A percentile compares a stretch with the other conserved stretches of the same genome.
Evolutionary conservation across 306 rosid species (phyloP).

Genomic region (Hippophae gyantsensis): DNA sequence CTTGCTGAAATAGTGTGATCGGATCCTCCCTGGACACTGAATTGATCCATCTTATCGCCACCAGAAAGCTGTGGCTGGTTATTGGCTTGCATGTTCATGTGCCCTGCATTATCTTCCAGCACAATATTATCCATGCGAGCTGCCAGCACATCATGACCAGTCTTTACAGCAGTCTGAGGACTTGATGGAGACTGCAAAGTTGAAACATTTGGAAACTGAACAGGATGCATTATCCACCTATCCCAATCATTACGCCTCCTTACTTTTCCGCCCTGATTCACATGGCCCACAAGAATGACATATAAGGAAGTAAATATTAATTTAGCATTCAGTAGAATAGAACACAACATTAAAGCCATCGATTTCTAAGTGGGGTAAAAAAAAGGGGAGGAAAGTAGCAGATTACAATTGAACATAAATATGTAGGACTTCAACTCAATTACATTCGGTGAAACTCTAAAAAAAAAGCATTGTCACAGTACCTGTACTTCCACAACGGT

Average conservation of each 20-base stretch:
- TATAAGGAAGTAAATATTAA: conserved; percentile 5
- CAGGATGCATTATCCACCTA: conserved; percentile 58
- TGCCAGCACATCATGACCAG: conserved; percentile 35
- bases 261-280: conserved; percentile 59
- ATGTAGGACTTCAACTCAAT: background rate
- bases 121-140: conserved; percentile 36
- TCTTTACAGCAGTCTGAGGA: conserved; percentile 26
- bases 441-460: background rate
- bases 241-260: conserved; percentile 62
- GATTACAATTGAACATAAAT: background rate
- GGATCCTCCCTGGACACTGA: conserved; percentile 24
- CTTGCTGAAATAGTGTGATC: conserved; percentile 38
- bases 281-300: background rate
- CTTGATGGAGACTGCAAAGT: background rate
- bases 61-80: conserved; percentile 26
- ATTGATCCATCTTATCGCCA: conserved; percentile 26
- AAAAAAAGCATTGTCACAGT: conserved; percentile 9
- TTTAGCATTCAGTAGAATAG: background rate
- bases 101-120: conserved; percentile 28
- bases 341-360: background rate
- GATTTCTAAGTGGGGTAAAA: background rate
- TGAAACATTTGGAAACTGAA: conserved; percentile 28
- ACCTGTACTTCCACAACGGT: conserved; percentile 64
- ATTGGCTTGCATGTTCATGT: conserved; percentile 8
- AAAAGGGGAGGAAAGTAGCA: background rate